Percentiles rank a stretch among this genome's conserved stretches.
phyloP scores from a whole-genome alignment of 441 rosid species.

The Gossypium trilobum region DNA sequence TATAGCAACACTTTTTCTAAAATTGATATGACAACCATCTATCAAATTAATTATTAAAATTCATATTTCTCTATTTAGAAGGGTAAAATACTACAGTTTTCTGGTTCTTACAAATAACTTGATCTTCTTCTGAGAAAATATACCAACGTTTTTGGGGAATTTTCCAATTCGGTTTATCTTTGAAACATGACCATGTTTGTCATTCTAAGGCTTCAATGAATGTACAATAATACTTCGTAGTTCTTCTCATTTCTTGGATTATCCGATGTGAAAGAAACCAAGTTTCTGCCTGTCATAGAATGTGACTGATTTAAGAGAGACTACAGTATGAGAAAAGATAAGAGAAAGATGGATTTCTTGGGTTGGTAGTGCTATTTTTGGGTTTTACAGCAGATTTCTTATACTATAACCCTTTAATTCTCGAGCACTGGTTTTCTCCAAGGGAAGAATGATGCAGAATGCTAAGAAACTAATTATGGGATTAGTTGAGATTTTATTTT shows the following conservation, averaged over 20 bases:
- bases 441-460: neutral
- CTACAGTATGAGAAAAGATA: neutral
- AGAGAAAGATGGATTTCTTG: neutral
- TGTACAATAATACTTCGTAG: neutral
- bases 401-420: neutral
- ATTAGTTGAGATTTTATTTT: neutral
- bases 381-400: neutral
- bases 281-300: neutral
- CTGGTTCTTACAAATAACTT: neutral
- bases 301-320: neutral
- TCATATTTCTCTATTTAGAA: neutral
- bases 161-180: conserved; percentile 2
- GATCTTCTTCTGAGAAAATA: neutral
- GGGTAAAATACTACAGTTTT: neutral
- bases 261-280: neutral
- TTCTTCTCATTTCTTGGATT: neutral
- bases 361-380: neutral
- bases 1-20: neutral
- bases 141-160: neutral
- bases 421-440: neutral
- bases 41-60: neutral
- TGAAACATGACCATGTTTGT: neutral
- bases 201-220: neutral
- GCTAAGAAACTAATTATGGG: neutral
- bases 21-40: neutral